Conservation (phyloP, 2,329 filamentous ascomycete species). For the Alternaria consortialis region DNA sequence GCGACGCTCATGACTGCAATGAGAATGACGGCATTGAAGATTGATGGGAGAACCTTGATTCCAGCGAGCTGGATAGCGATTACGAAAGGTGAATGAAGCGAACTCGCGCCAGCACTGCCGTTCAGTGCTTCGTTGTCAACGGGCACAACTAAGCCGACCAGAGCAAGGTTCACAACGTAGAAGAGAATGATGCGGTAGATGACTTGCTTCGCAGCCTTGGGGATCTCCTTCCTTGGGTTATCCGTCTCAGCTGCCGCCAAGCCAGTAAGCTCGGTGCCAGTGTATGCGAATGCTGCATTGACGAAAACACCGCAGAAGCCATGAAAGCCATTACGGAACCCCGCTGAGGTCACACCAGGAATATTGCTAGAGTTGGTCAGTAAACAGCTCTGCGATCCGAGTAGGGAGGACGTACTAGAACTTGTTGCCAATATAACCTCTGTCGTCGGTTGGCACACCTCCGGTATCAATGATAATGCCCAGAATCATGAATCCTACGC, state of each 20-base stretch:
- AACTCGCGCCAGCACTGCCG: slow-evolving; percentile 6
- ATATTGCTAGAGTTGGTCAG: background rate
- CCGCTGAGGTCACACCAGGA: slow-evolving; percentile 28
- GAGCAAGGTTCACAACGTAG: slow-evolving; percentile 53
- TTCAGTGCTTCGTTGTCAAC: slow-evolving; percentile 30
- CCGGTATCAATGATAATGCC: slow-evolving; percentile 68
- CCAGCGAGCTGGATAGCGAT: slow-evolving; percentile 69
- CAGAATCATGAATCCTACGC: slow-evolving; percentile 71
- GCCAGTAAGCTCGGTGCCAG: slow-evolving; percentile 68
- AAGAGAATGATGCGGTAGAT: slow-evolving; percentile 57
- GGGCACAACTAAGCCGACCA: slow-evolving; percentile 53
- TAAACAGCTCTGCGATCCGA: background rate
- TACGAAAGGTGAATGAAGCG: slow-evolving; percentile 67
- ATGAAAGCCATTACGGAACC: slow-evolving; percentile 66
- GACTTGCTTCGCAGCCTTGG: slow-evolving; percentile 54
- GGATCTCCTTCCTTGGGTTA: slow-evolving; percentile 59
- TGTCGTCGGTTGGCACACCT: slow-evolving; percentile 63
- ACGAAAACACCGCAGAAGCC: slow-evolving; percentile 70
- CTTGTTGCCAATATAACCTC: slow-evolving; percentile 66
- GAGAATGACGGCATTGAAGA: slow-evolving; percentile 73
- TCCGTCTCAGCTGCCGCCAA: slow-evolving; percentile 65
- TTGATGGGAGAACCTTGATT: slow-evolving; percentile 66
- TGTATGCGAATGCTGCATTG: slow-evolving; percentile 68
- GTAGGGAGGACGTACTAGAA: slow-evolving; percentile 61
- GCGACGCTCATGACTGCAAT: slow-evolving; percentile 67